phyloP scores from a whole-genome alignment of 2,329 filamentous ascomycete species.

The Trichoderma oligosporum region DNA sequence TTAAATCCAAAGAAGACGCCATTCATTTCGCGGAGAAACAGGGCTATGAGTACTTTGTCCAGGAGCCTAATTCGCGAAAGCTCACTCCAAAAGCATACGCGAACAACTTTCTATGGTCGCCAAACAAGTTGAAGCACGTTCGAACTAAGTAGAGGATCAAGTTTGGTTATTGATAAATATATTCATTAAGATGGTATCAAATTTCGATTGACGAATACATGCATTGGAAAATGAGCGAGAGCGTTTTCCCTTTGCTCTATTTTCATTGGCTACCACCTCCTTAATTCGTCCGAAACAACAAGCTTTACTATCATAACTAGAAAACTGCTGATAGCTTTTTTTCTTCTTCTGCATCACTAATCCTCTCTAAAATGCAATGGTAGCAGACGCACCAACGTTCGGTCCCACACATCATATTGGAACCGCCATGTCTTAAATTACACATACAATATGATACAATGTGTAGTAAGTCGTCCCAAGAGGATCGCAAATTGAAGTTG shows the following conservation, averaged over 20 bases:
- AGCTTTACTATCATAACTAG: too few relatives aligned
- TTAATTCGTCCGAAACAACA: too few relatives aligned
- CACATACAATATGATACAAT: neutral
- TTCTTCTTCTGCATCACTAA: too few relatives aligned
- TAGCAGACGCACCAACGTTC: neutral
- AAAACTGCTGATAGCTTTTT: too few relatives aligned
- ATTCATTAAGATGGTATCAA: neutral
- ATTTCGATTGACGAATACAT: neutral
- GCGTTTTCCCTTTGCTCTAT: neutral
- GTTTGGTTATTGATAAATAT: neutral
- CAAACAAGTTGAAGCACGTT: slow-evolving; percentile 83
- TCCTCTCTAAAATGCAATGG: neutral
- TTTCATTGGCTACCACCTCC: neutral
- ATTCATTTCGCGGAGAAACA: slow-evolving; percentile 97
- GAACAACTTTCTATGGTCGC: slow-evolving; percentile 87
- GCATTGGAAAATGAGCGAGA: neutral
- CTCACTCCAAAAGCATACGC: slow-evolving; percentile 92
- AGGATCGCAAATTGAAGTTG: neutral
- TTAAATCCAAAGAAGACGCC: slow-evolving; percentile 90
- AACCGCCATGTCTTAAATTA: neutral
- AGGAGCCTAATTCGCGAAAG: slow-evolving; percentile 87
- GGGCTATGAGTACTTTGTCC: slow-evolving; percentile 97
- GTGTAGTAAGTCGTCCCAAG: neutral
- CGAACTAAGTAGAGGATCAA: slow-evolving; percentile 63
- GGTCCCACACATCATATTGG: neutral